Evolutionary conservation across 768 basidiomycete genomes (phyloP).

Genomic region (Auricularia cornea): DNA sequence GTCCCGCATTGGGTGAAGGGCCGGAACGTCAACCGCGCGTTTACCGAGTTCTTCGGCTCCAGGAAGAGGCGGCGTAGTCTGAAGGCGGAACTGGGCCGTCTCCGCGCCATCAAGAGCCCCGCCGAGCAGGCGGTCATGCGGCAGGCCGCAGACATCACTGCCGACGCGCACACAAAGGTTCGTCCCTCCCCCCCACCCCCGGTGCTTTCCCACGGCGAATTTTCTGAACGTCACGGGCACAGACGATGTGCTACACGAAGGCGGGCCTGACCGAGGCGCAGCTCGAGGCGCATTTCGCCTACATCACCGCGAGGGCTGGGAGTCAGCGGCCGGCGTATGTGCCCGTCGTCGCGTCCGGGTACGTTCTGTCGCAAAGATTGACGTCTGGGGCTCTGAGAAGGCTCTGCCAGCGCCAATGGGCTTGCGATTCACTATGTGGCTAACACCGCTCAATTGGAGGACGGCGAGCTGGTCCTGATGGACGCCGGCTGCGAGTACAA

Average conservation of each 20-base stretch:
- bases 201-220: not conserved
- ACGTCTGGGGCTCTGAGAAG: not conserved
- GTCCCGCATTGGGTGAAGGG: constrained; percentile 15
- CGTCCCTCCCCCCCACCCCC: constrained; percentile 4
- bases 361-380: constrained; percentile 10
- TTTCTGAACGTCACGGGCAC: not conserved
- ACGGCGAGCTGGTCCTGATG: constrained; percentile 72
- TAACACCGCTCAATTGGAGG: constrained; percentile 69
- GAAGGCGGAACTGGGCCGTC: constrained; percentile 56
- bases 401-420: constrained; percentile 58
- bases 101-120: constrained; percentile 73
- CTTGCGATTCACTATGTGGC: constrained; percentile 91
- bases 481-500: constrained; percentile 93
- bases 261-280: constrained; percentile 50
- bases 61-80: constrained; percentile 42
- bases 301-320: constrained; percentile 69
- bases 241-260: constrained; percentile 78
- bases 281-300: constrained; percentile 82
- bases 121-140: constrained; percentile 76
- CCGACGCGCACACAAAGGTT: constrained; percentile 76
- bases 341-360: constrained; percentile 95
- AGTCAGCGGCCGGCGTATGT: constrained; percentile 91
- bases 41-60: constrained; percentile 13
- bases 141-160: constrained; percentile 80
- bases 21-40: constrained; percentile 30